phyloP scores from a whole-genome alignment of 1,284 basidiomycete species.

The Ustilago crameri region DNA sequence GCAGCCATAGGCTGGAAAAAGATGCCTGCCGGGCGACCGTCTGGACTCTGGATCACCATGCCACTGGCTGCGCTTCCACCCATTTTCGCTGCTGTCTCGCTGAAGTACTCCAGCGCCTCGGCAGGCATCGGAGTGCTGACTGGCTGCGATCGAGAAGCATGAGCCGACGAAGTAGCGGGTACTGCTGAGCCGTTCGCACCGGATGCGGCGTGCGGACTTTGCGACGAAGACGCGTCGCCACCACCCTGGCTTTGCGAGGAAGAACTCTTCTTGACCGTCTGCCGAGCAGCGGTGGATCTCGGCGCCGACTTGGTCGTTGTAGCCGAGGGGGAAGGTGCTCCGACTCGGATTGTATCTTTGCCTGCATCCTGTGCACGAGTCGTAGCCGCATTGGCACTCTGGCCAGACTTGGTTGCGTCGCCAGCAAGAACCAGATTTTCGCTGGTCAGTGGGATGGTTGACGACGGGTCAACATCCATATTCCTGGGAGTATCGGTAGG shows the following conservation, averaged over 20 bases:
- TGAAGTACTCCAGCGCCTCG: conserved; percentile 88
- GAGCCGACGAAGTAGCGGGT: conserved; percentile 6
- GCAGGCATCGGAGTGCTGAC: conserved; percentile 56
- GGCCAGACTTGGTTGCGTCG: conserved; percentile 2
- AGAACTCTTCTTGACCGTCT: conserved; percentile 4
- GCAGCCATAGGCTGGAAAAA: conserved; percentile 82
- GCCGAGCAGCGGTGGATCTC: conserved; percentile 10
- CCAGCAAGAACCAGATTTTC: conserved; percentile 20
- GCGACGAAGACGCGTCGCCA: conserved; percentile 16
- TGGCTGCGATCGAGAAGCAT: conserved; percentile 18
- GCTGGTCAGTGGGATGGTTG: conserved; percentile 24
- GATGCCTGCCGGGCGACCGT: conserved; percentile 91
- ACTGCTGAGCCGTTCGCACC: conserved; percentile 9
- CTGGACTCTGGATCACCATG: conserved; percentile 88
- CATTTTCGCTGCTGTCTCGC: conserved; percentile 76
- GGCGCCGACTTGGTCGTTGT: conserved; percentile 21
- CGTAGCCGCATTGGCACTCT: conserved; percentile 14
- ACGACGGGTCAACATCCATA: neutral
- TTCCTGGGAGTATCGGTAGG: conserved; percentile 17
- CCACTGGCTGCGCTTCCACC: conserved; percentile 83
- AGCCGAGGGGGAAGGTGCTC: conserved; percentile 1
- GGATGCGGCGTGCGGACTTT: conserved; percentile 10
- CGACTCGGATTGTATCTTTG: neutral
- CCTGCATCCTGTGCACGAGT: conserved; percentile 12
- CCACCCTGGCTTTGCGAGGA: neutral